A percentile compares a stretch with the other conserved stretches of the same genome.
Conservation (phyloP, 768 basidiomycete species). For the Amanita polypyramis region DNA sequence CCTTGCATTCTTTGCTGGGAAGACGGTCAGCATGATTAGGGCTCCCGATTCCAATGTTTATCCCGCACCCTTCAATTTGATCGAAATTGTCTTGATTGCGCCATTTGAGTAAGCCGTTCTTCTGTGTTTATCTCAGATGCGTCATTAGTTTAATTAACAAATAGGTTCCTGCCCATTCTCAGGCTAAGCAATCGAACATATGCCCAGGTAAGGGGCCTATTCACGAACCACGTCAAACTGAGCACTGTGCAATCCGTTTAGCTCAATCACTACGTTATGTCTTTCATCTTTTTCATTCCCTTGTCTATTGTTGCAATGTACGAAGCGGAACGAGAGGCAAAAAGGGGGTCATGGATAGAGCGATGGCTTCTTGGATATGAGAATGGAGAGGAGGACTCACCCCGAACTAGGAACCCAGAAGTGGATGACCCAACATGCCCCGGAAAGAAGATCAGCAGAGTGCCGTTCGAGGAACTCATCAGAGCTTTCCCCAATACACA, state of each 20-base stretch:
- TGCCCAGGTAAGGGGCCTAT: conserved; percentile 30
- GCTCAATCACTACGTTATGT: conserved; percentile 78
- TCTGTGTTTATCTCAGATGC: background rate
- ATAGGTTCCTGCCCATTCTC: conserved; percentile 32
- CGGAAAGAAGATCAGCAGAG: conserved; percentile 58
- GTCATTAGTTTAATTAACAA: conserved; percentile 17
- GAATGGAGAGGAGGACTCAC: conserved; percentile 38
- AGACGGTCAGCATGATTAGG: conserved; percentile 77
- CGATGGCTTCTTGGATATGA: conserved; percentile 62
- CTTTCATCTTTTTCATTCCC: conserved; percentile 71
- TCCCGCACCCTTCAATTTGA: conserved; percentile 87
- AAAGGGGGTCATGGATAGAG: conserved; percentile 51
- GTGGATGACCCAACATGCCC: conserved; percentile 43
- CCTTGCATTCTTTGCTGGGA: conserved; percentile 81
- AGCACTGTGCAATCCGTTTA: conserved; percentile 14
- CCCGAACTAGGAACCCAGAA: conserved; percentile 46
- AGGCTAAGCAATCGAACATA: conserved; percentile 43
- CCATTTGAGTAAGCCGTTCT: conserved; percentile 66
- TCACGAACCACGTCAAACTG: background rate
- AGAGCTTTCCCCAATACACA: conserved; percentile 64
- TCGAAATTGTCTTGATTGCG: conserved; percentile 71
- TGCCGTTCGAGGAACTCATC: conserved; percentile 59
- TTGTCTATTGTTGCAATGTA: conserved; percentile 63
- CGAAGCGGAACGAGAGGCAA: conserved; percentile 47
- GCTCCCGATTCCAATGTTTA: conserved; percentile 83